Evolutionary conservation across 2,329 filamentous ascomycete genomes (phyloP), one percentile per base, ranked within the genome.

Genomic region (Didymellaceae sp.): DNA sequence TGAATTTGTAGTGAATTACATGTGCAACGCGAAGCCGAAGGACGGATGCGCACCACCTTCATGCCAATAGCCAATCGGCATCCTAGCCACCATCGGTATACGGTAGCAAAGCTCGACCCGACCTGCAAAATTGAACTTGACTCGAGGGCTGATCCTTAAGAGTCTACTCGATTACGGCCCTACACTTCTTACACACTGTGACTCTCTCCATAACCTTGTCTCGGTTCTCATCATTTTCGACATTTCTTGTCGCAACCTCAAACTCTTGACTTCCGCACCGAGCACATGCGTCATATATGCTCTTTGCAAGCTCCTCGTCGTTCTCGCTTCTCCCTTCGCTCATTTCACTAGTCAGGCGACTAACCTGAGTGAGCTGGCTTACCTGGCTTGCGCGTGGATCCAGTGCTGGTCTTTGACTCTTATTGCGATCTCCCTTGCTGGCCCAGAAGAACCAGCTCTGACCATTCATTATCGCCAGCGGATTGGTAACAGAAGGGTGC

Each of bases 201-300:
- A 77, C 78, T 65, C 84, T 82, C 52, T 77, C 78, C 43, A 75
- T 78, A 9, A 13, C 31, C 11, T 14, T 37, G 16, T 42, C 9
- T 6, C n/a, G 22, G 6, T 31, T 37, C n/a, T 13, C 14, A 6
- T 10, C 13, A 3, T 37, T 30, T 5, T 20, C 31, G 32, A 74
- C 77, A 6, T 79, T 80, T 21, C 76, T 78, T 4, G 79, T 83
- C 58, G 80, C 83, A 1, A 82, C 82, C 57, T 83, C 83, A 58
- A 90, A 90, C 52, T 85, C 83, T 16, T 73, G 80, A 1, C 82
- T 79, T 4, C 80, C 80, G 62, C 87, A 90, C 17, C 68, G 59
- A 17, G 76, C 74, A 62, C 87, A 89, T 18, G 71, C 77, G 57
- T 26, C 18, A 7, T 24, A 5, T n/a, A 5, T 22, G 5, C 17